Conservation (phyloP, 2,329 filamentous ascomycete genomes). For the Colletotrichum scovillei region DNA sequence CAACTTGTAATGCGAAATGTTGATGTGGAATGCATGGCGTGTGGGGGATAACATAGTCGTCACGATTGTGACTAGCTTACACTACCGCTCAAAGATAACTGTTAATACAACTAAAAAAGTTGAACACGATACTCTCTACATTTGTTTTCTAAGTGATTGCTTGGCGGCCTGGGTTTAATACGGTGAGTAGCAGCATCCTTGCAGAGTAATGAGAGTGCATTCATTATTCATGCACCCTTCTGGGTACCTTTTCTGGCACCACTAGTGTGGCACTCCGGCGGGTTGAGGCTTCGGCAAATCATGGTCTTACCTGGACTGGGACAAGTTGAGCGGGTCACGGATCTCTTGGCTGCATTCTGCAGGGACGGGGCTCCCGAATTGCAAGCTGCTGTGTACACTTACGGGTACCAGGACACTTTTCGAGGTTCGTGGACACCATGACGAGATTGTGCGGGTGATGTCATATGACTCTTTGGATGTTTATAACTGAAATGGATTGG, state of each 20-base stretch:
- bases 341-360: not conserved
- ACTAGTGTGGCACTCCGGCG: not conserved
- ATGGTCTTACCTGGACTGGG: conserved; percentile 4
- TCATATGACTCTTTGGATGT: too few species aligned
- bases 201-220: not conserved
- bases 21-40: conserved; percentile 33
- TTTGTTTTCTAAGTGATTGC: too few species aligned
- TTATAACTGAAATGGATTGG: too few species aligned
- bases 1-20: conserved; percentile 29
- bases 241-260: not conserved
- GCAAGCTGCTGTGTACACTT: not conserved
- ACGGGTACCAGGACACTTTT: too few species aligned
- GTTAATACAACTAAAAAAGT: conserved; percentile 18
- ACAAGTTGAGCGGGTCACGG: not conserved
- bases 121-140: not conserved
- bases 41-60: conserved; percentile 16
- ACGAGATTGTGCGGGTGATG: too few species aligned
- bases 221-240: conserved; percentile 11
- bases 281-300: not conserved
- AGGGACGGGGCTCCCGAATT: not conserved
- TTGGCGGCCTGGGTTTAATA: not conserved
- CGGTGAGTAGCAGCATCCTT: not conserved
- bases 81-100: not conserved
- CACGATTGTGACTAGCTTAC: conserved; percentile 19
- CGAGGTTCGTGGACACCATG: not conserved